Evolutionary conservation across 2,329 filamentous ascomycete species (phyloP).

Genomic region (Mycosphaerella sp.): DNA sequence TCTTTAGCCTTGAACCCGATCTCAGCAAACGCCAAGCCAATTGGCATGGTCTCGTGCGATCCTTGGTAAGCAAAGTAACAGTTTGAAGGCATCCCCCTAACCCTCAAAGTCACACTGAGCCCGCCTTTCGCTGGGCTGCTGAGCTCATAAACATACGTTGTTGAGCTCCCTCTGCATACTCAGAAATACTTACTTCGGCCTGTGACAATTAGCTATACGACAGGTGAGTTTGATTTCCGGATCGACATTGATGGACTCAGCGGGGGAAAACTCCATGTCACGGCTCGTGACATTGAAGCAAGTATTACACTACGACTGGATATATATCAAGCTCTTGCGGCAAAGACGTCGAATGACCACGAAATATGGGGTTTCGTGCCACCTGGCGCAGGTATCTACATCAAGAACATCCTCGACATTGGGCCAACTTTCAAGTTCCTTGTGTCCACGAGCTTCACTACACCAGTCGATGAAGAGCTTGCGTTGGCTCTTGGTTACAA

Average conservation of each 20-base stretch:
- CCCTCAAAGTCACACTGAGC: too few relatives aligned
- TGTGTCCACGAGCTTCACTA: conserved; percentile 3
- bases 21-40: not conserved
- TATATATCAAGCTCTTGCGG: conserved; percentile 3
- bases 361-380: conserved; percentile 9
- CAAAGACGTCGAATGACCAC: not conserved
- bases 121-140: too few relatives aligned
- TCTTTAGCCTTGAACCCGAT: not conserved
- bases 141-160: too few relatives aligned
- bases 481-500: conserved; percentile 10
- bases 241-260: conserved; percentile 3
- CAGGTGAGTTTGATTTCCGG: conserved; percentile 7
- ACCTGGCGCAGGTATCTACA: conserved; percentile 8
- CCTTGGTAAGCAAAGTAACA: not conserved
- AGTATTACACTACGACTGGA: not conserved
- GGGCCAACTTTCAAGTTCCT: conserved; percentile 12
- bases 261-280: not conserved
- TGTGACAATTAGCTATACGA: not conserved
- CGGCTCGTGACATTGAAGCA: not conserved
- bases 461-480: not conserved
- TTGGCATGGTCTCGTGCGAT: conserved; percentile 8
- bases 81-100: too few relatives aligned
- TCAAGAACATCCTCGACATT: conserved; percentile 10
- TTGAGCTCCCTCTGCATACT: too few relatives aligned
- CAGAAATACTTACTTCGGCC: too few relatives aligned